These are phyloP conservation scores for Candida ipomoeae DNA, from an alignment of 805 yeast species.

Conservation along the genomic window DNA sequence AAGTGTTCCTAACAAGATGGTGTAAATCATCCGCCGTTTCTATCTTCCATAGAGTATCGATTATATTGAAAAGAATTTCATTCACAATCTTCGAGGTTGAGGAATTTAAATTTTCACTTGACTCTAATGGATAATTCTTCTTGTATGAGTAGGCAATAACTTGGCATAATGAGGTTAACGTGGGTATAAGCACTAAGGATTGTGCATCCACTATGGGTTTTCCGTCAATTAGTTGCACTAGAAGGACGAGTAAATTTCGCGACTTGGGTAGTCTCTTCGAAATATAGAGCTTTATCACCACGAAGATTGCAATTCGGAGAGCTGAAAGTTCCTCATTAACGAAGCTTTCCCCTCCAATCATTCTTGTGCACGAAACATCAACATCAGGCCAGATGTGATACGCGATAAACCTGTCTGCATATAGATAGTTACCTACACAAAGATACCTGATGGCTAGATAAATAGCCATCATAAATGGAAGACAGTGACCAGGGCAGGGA, in stretches of 20 bases:
- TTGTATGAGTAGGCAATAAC: not conserved
- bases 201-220: constrained; percentile 6
- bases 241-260: constrained; percentile 6
- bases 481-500: not conserved
- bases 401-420: not conserved
- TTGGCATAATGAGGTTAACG: constrained; percentile 10
- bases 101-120: not conserved
- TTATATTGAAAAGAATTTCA: constrained; percentile 4
- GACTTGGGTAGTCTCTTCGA: constrained; percentile 29
- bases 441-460: not conserved
- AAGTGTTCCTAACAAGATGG: constrained; percentile 22
- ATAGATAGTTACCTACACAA: not conserved
- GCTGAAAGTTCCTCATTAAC: constrained; percentile 45
- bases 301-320: constrained; percentile 47
- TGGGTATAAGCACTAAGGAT: constrained; percentile 6
- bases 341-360: constrained; percentile 3
- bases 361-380: not conserved
- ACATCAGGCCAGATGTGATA: not conserved
- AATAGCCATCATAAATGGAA: not conserved
- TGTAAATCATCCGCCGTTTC: constrained; percentile 47
- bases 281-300: constrained; percentile 46
- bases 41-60: constrained; percentile 40
- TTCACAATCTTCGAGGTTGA: not conserved
- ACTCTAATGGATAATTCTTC: not conserved
- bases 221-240: constrained; percentile 11